These are phyloP conservation scores for Avicennia marina DNA, from an alignment of 257 asterid species.

Conservation along the genomic window DNA sequence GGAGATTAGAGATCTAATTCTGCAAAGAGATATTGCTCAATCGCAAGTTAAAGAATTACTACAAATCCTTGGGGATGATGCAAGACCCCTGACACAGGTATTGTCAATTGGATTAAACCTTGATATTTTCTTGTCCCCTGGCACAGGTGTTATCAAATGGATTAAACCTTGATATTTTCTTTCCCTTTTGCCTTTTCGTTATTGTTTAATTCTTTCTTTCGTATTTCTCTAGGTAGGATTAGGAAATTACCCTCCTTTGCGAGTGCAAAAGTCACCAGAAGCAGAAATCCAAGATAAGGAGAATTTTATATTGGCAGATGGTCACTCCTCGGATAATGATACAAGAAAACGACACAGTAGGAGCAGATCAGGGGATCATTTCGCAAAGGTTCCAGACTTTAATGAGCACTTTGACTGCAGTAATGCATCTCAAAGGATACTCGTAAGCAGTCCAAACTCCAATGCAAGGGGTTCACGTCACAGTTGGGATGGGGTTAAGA, in stretches of 20 bases:
- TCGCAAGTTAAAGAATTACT: constrained; percentile 55
- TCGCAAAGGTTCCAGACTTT: constrained; percentile 35
- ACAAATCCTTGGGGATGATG: constrained; percentile 49
- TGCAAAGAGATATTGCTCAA: constrained; percentile 80
- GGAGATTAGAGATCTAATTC: constrained; percentile 64
- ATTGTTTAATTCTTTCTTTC: not conserved
- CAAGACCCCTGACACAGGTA: constrained; percentile 50
- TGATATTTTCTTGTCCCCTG: constrained; percentile 17
- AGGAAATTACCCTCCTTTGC: constrained; percentile 65
- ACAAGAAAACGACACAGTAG: constrained; percentile 43
- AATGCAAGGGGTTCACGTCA: constrained; percentile 45
- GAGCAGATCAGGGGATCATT: constrained; percentile 55
- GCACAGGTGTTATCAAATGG: constrained; percentile 34
- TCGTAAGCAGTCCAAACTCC: constrained; percentile 34
- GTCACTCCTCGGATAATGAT: constrained; percentile 30
- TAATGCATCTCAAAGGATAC: constrained; percentile 38
- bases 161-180: not conserved
- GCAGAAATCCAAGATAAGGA: constrained; percentile 26
- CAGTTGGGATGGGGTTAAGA: constrained; percentile 62
- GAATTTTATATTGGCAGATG: constrained; percentile 27
- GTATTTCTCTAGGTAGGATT: constrained; percentile 42
- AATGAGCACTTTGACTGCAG: constrained; percentile 37
- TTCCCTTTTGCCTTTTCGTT: not conserved
- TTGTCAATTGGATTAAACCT: not conserved
- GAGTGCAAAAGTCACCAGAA: constrained; percentile 60